Conservation (phyloP, 2,329 filamentous ascomycete species). For the Drechslera avenae region DNA sequence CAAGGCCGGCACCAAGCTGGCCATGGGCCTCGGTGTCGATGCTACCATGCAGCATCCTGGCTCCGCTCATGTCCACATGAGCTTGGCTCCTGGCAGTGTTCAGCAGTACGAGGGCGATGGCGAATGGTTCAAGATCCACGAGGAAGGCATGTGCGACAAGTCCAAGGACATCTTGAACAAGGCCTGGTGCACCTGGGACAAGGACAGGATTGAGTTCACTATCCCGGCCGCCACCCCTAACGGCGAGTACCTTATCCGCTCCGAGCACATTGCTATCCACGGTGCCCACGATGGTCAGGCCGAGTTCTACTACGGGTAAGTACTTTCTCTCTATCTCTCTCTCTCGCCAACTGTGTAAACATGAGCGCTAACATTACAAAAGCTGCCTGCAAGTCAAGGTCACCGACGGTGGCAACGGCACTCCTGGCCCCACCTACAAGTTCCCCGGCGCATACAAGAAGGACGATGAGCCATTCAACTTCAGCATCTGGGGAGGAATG, state of each 20-base stretch:
- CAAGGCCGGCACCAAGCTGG: slow-evolving; percentile 24
- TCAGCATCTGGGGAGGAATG: slow-evolving; percentile 25
- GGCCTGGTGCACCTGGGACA: slow-evolving; percentile 30
- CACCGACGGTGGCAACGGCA: slow-evolving; percentile 39
- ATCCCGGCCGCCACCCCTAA: slow-evolving; percentile 46
- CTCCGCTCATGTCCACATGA: slow-evolving; percentile 31
- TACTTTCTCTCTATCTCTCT: no score
- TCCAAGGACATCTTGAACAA: slow-evolving; percentile 11
- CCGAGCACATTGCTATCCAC: slow-evolving; percentile 53
- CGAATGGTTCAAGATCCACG: slow-evolving; percentile 38
- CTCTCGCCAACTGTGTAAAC: background rate
- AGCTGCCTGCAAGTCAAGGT: slow-evolving; percentile 52
- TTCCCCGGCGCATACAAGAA: slow-evolving; percentile 49
- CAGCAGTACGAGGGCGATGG: slow-evolving; percentile 28
- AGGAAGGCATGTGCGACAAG: slow-evolving; percentile 19
- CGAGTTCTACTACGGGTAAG: slow-evolving; percentile 47
- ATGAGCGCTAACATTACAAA: background rate
- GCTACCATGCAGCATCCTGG: slow-evolving; percentile 30
- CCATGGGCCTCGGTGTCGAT: slow-evolving; percentile 25
- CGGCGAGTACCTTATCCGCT: slow-evolving; percentile 52
- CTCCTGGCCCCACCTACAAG: slow-evolving; percentile 36
- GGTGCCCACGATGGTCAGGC: slow-evolving; percentile 38
- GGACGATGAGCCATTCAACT: slow-evolving; percentile 28
- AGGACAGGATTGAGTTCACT: slow-evolving; percentile 26
- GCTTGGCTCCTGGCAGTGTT: slow-evolving; percentile 27